Evolutionary conservation across 805 yeast species (phyloP).

Genomic region (Sugiyamaella smithiae): DNA sequence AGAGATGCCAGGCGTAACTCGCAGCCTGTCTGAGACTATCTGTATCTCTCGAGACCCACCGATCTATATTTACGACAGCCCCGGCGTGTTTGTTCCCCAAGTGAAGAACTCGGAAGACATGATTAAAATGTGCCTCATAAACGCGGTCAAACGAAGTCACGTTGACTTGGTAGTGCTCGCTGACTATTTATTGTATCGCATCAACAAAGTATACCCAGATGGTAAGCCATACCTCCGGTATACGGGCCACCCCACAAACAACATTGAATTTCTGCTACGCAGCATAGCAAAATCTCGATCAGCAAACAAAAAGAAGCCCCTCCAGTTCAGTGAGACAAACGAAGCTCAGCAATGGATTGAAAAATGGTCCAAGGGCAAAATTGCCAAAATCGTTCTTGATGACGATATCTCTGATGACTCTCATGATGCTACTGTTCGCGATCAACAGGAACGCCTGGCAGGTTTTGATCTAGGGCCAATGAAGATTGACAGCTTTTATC

Average conservation of each 20-base stretch:
- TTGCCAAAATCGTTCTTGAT: constrained; percentile 20
- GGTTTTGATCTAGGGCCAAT: constrained; percentile 19
- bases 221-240: constrained; percentile 43
- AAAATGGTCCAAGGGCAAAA: constrained; percentile 57
- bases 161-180: constrained; percentile 85
- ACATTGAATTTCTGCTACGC: constrained; percentile 53
- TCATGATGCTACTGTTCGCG: constrained; percentile 14
- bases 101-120: constrained; percentile 63
- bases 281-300: constrained; percentile 8
- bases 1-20: constrained; percentile 86
- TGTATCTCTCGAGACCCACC: constrained; percentile 59
- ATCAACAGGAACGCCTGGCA: constrained; percentile 16
- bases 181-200: constrained; percentile 71
- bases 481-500: constrained; percentile 10
- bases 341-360: constrained; percentile 64
- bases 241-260: constrained; percentile 64
- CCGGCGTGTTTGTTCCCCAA: constrained; percentile 86
- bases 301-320: neutral
- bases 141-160: constrained; percentile 65
- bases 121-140: constrained; percentile 69
- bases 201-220: constrained; percentile 47
- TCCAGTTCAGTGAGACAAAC: constrained; percentile 42
- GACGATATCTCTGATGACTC: constrained; percentile 18
- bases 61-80: constrained; percentile 79
- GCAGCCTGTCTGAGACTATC: constrained; percentile 72